Base-by-base conservation (phyloP, 73 alveolate genomes). In the Symbiodinium pilosum region DNA sequence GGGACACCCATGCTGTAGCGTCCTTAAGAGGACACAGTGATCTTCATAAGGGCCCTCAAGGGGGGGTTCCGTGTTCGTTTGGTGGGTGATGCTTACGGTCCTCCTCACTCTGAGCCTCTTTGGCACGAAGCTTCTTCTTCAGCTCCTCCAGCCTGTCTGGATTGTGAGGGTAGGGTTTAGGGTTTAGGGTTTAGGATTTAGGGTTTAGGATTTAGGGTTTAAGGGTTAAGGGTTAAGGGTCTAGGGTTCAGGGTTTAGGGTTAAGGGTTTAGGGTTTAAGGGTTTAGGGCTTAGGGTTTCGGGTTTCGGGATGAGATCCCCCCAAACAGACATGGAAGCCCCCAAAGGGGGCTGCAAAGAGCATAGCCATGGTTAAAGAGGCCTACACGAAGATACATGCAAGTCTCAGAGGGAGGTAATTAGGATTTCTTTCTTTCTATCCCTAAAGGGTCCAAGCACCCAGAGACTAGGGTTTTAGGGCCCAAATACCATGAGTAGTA, bases 101-200 rank as follows among this genome's bases (percentile, higher is more conserved):
- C 85, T 73, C 85, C n/a, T 73, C 85, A 16, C 85, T 73, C 24
- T 73, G 85, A 5, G 85, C 43, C 30, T 73, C 85, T 16, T 73
- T 73, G 41, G 41, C 85, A 9, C 85, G 42, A 20, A 73, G 85
- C 43, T 34, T n/a, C 85, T 73, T 73, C 32, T 73, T 73, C 11
- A 73, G 44, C 85, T 73, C 85, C 30, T 73, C 85, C 1, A 73
- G 32, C 85, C 85, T 73, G 30, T 4, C 34, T 3, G 34, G 3
- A 3, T 1, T 9, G 41, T 1, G 3, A 1, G 18, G 14, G 9
- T 28, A 68, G 41, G 83, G 83, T 68, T 36, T 71, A 11, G 24
- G 43, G 84, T 59, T 7, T 4, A 18, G n/a, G 77, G 39, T 59
- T 59, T 4, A 18, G 77, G 77, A 36, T 56, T 56, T 56, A 56